Base-by-base conservation (phyloP, 495 filamentous ascomycete species). In the Trichoderma gamsii region DNA sequence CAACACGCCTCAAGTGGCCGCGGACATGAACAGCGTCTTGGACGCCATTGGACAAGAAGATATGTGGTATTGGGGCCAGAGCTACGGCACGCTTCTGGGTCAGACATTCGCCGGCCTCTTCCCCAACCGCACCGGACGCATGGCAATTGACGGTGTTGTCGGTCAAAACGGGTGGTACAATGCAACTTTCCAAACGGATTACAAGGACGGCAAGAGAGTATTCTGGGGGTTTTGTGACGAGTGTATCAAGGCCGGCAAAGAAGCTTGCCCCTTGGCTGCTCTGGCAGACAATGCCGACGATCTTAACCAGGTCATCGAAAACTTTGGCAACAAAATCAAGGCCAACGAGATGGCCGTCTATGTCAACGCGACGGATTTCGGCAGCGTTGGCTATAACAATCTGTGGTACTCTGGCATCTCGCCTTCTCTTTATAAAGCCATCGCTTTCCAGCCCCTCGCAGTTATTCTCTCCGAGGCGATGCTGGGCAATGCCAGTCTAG, bases 1-100 rank as follows among this genome's bases (percentile, higher is more conserved):
- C 65, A 82, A 83, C 70, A 82, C 81, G 1, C 80, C 81, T 3
- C 80, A 82, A 72, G 80, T 77, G 5, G 81, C 80, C 7, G 80
- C 81, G 21, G 81, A 83, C 68, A 83, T 83, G 79, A 82, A 82
- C 68, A 75, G 71, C 38, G 82, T 83, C 64, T 66, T 83, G 11
- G 79, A 82, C 66, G 79, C 79, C 1, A 25, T 82, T 0, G 78
- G 79, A 15, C 79, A 83, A 65, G 44, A 71, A 13, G 73, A 71
- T 13, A 69, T 89, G 52, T 74, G 83, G 38, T 90, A 86, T 71
- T 89, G 87, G 87, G 87, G 87, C 4, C 82, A 87, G 23, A 87
- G 84, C 15, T 90, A 90, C 72, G 88, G 87, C 8, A 87, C 85
- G 5, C 63, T 88, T 6, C 76, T 90, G 0, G 88, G 88, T 7